Base-by-base conservation (phyloP, 75 land plant genomes). In the Pinus taeda region DNA sequence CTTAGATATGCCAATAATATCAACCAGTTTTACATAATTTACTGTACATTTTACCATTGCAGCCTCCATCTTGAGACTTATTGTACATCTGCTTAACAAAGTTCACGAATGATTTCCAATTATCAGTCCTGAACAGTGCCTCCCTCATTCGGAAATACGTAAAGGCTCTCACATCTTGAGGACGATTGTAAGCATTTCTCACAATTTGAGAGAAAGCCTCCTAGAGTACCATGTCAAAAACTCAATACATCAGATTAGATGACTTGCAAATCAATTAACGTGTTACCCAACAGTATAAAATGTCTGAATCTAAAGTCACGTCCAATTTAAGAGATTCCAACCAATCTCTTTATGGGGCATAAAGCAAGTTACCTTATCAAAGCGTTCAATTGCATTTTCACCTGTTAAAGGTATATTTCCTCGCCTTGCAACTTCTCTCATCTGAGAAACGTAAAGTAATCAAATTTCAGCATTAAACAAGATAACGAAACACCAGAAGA, bases 61-160 rank as follows among this genome's bases (percentile, higher is more conserved):
- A 84, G n/a, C 80, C 53, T 45, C 64, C 79, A 17, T 63, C 36
- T 57, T 59, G 71, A 29, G 77, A 75, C 76, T 76, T 60, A 37
- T 30, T 64, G 73, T 75, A 72, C 84, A 85, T 85, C 76, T 39
- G 73, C 75, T 73, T 82, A 36, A 85, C 84, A 85, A 85, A 82
- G 26, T 60, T 84, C 24, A 82, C 85, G 55, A 85, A 84, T 59
- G 65, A 72, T 59, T 63, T 75, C 86, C 86, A 84, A 59, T 84
- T 84, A 49, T 81, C 83, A 74, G 56, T 60, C 60, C 74, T 20
- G 66, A 85, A 82, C n/a, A 82, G 67, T 24, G 66, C 18, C 29
- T 78, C 79, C 62, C 57, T 79, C 85, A 85, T 75, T 62, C 85
- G 71, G 37, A 83, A 76, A 81, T 55, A 83, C 57, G 85, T 86